These are phyloP conservation scores for Malassezia arunalokei DNA, from an alignment of 1,284 basidiomycete species.

Conservation along the genomic window DNA sequence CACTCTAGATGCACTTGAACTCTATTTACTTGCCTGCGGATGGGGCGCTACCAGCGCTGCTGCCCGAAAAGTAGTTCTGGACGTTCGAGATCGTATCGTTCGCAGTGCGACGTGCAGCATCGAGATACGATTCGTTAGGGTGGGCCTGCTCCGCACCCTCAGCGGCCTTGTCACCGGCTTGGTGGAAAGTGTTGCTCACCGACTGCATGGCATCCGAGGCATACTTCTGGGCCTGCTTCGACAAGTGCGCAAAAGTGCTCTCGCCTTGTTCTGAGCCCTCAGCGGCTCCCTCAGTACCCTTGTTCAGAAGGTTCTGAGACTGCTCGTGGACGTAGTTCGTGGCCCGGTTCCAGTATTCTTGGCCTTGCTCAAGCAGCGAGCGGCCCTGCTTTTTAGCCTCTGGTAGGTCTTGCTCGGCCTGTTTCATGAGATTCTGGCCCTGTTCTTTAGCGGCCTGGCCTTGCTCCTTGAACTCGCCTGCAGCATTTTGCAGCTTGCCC, in stretches of 20 bases:
- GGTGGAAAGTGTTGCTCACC: constrained; percentile 9
- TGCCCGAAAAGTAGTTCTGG: constrained; percentile 2
- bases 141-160: constrained; percentile 4
- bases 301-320: constrained; percentile 5
- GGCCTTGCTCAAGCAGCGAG: not conserved
- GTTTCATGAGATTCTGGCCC: not conserved
- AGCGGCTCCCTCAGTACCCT: not conserved
- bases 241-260: not conserved
- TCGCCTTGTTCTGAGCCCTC: not conserved
- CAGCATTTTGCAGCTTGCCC: constrained; percentile 1
- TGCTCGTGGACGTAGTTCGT: constrained; percentile 7
- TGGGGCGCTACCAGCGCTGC: not conserved
- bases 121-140: constrained; percentile 5
- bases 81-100: constrained; percentile 7
- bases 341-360: constrained; percentile 1
- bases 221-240: constrained; percentile 12
- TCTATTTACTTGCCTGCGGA: too few species aligned
- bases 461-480: not conserved
- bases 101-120: constrained; percentile 5
- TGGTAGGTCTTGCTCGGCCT: constrained; percentile 1
- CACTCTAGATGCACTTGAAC: too few species aligned
- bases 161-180: constrained; percentile 4
- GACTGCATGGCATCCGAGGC: constrained; percentile 9
- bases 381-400: not conserved
- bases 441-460: not conserved